Evolutionary conservation across 2,329 filamentous ascomycete genomes (phyloP), one percentile per base, ranked within the genome.

Genomic region (Calonectria multiphialidica): DNA sequence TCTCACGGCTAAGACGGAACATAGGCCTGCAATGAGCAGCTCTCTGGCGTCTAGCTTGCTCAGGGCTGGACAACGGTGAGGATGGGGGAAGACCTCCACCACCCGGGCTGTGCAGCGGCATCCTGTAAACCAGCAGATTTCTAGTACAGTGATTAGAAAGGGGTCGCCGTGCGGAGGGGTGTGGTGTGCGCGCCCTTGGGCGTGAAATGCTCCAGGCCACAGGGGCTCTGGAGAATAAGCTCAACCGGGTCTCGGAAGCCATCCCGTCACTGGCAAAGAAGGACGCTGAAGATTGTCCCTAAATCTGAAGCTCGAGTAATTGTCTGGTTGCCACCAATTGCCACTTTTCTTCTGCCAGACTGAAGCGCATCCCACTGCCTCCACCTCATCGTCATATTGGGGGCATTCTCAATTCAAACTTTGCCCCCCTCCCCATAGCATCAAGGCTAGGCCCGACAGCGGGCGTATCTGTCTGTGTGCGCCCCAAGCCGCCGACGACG

Each of bases 1-100:
- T 70, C 68, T 40, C 64, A 71, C 69, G 69, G 69, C 69, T 71
- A 71, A 71, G 40, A 71, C 69, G 69, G 69, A 71, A 67, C 69
- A 37, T 57, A 59, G 59, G 45, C 57, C 40, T 42, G 57, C 25
- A 16, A 25, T 40, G 15, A 53, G 18, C 55, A 25, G 30, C 53
- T 62, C 45, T 49, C 59, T 67, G 65, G 65, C 57, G 68, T 47
- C 68, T 63, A 50, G 64, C 61, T 65, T 53, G 68, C 44, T 53
- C 53, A 50, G 69, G 5, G 63, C 53, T 68, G 69, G 69, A 57
- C 64, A 53, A 71, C 69, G 49, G 64, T 71, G 69, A 67, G 69
- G 40, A 67, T 47, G 47, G 47, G 47, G 40, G 64, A 42, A 66
- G 15, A 63, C 64, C 69, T 71, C 69, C 69, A 68, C 69, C 57